phyloP scores from a whole-genome alignment of 768 basidiomycete genomes.

The Strobilomyces dryophilus region DNA sequence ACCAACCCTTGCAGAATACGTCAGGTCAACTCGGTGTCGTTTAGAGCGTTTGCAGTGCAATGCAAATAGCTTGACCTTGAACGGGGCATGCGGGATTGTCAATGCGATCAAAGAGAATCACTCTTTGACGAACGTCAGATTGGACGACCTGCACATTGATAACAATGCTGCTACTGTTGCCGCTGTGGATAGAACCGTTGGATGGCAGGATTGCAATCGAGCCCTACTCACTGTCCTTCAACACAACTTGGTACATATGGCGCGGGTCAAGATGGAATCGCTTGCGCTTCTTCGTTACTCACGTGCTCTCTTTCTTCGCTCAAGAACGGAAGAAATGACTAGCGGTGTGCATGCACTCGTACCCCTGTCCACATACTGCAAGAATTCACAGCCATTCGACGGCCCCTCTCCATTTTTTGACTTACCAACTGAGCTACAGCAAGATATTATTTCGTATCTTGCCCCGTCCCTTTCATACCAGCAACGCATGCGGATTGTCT shows the following conservation, averaged over 20 bases:
- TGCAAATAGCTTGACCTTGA: conserved; percentile 49
- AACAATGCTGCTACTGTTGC: conserved; percentile 25
- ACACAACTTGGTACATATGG: conserved; percentile 43
- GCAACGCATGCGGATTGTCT: conserved; percentile 51
- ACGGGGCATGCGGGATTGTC: conserved; percentile 43
- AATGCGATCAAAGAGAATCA: conserved; percentile 46
- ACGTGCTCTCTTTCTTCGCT: conserved; percentile 46
- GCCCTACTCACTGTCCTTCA: conserved; percentile 32
- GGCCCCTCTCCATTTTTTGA: conserved; percentile 29
- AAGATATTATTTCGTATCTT: conserved; percentile 53
- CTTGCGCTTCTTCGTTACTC: conserved; percentile 47
- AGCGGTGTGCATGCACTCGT: not conserved
- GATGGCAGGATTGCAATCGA: conserved; percentile 31
- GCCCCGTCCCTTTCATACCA: conserved; percentile 52
- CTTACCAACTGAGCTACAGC: conserved; percentile 57
- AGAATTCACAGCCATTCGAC: conserved; percentile 6
- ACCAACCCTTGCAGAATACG: conserved; percentile 42
- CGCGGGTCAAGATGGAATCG: conserved; percentile 42
- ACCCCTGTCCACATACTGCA: conserved; percentile 4
- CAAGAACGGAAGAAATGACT: conserved; percentile 9
- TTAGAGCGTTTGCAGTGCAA: conserved; percentile 50
- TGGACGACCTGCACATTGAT: conserved; percentile 42
- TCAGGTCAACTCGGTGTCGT: conserved; percentile 47
- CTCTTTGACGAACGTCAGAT: conserved; percentile 43
- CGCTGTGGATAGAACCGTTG: conserved; percentile 15